Percentiles rank a stretch among this genome's conserved stretches.
These are phyloP conservation scores for Fremontodendron californicum DNA, from an alignment of 345 rosid species.

Conservation along the genomic window DNA sequence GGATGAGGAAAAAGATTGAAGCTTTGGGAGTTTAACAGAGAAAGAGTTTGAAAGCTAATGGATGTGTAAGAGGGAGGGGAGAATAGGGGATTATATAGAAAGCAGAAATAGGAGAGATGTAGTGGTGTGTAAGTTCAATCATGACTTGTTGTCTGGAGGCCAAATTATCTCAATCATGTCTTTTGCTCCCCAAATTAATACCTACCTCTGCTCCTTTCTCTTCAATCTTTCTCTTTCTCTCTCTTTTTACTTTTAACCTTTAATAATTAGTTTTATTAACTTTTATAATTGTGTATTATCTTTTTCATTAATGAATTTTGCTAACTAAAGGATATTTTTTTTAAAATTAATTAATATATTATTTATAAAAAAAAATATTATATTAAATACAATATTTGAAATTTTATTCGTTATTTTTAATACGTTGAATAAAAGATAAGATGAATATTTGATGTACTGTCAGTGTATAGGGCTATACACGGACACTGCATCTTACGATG, in stretches of 20 bases:
- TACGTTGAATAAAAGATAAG: too few relatives aligned
- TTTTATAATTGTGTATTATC: too few relatives aligned
- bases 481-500: too few relatives aligned
- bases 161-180: constrained; percentile 57
- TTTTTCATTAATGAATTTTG: too few relatives aligned
- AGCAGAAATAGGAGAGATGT: constrained; percentile 13
- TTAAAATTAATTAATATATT: too few relatives aligned
- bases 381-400: too few relatives aligned
- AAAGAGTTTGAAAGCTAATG: neutral
- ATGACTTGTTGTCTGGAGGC: constrained; percentile 52
- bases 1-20: neutral
- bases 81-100: constrained; percentile 47
- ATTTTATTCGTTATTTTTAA: too few relatives aligned
- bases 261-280: neutral
- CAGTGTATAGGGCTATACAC: too few relatives aligned
- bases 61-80: constrained; percentile 9
- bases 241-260: too few relatives aligned
- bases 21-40: neutral
- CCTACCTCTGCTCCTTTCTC: constrained; percentile 20
- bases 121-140: constrained; percentile 44
- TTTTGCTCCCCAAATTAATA: constrained; percentile 34
- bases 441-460: too few relatives aligned
- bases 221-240: neutral
- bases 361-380: too few relatives aligned
- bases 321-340: too few relatives aligned